phyloP scores from a whole-genome alignment of 164 flowering plant species.

The Santalum album region DNA sequence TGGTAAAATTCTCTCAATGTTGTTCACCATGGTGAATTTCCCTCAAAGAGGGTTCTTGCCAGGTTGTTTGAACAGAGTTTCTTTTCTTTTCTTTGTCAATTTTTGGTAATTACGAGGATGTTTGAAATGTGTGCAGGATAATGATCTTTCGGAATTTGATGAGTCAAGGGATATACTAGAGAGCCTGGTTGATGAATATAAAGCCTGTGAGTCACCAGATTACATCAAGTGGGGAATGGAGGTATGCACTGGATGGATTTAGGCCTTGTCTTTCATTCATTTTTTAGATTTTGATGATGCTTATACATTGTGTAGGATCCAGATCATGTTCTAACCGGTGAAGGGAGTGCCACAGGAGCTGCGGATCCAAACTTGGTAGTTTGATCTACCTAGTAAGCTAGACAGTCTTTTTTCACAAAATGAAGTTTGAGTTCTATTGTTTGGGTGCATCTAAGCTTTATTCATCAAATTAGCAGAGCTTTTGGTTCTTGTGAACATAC shows the following conservation, averaged over 20 bases:
- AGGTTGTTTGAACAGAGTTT: too few relatives aligned
- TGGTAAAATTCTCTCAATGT: too few relatives aligned
- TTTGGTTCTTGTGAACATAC: background rate
- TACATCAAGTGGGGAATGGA: conserved; percentile 99
- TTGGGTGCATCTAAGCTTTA: background rate
- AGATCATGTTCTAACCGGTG: conserved; percentile 54
- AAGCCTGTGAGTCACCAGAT: conserved; percentile 98
- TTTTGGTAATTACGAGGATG: too few relatives aligned
- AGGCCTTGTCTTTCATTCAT: too few relatives aligned
- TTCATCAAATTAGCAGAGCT: background rate
- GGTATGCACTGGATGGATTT: conserved; percentile 55
- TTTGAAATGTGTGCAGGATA: conserved; percentile 53
- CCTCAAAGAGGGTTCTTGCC: background rate
- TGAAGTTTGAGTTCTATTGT: background rate
- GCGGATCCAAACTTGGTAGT: conserved; percentile 50
- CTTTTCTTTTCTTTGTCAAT: too few relatives aligned
- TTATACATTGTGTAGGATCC: conserved; percentile 55
- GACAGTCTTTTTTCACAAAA: too few relatives aligned
- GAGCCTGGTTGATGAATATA: conserved; percentile 96
- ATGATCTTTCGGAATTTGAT: conserved; percentile 98
- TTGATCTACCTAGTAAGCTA: conserved; percentile 17
- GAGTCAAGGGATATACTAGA: conserved; percentile 93
- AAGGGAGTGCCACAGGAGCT: conserved; percentile 71
- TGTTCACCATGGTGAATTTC: too few relatives aligned
- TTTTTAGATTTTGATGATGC: conserved; percentile 1